Evolutionary conservation across 345 rosid species (phyloP).

Genomic region (Isatis tinctoria): DNA sequence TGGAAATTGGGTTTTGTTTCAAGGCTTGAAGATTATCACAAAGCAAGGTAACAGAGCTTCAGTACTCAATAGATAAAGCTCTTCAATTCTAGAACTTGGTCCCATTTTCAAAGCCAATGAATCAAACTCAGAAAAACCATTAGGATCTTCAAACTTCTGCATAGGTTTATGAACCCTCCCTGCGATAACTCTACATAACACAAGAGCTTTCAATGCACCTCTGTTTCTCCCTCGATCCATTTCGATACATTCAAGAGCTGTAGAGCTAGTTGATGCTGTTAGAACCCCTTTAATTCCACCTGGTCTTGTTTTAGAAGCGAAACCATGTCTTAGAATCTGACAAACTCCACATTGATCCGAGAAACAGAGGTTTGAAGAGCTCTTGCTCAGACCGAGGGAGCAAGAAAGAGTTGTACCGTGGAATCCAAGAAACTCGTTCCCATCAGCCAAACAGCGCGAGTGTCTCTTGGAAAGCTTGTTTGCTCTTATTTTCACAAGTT

Average conservation of each 20-base stretch:
- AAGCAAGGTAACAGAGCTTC: constrained; percentile 78
- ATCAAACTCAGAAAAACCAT: constrained; percentile 48
- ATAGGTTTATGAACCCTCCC: constrained; percentile 58
- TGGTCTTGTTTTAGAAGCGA: constrained; percentile 26
- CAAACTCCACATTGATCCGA: constrained; percentile 50
- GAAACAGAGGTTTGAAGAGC: constrained; percentile 43
- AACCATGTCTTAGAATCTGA: constrained; percentile 50
- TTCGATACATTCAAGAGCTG: constrained; percentile 42
- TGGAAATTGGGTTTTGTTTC: neutral
- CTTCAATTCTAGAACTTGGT: constrained; percentile 39
- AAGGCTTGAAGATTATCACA: constrained; percentile 48
- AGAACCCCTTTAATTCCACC: constrained; percentile 39
- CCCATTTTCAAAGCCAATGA: constrained; percentile 57
- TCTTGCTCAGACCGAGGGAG: constrained; percentile 37
- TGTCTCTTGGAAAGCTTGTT: constrained; percentile 48
- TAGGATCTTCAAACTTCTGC: constrained; percentile 38
- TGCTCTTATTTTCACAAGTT: constrained; percentile 50
- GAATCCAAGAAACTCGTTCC: constrained; percentile 70
- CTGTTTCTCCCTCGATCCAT: neutral
- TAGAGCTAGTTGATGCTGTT: constrained; percentile 47
- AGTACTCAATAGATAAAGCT: constrained; percentile 48
- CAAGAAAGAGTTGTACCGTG: constrained; percentile 50
- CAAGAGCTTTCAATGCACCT: constrained; percentile 34
- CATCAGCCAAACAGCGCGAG: constrained; percentile 73
- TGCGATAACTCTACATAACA: constrained; percentile 70